Percentiles rank a stretch among this genome's conserved stretches.
phyloP scores from a whole-genome alignment of 257 asterid genomes.

The Solanum neorickii region DNA sequence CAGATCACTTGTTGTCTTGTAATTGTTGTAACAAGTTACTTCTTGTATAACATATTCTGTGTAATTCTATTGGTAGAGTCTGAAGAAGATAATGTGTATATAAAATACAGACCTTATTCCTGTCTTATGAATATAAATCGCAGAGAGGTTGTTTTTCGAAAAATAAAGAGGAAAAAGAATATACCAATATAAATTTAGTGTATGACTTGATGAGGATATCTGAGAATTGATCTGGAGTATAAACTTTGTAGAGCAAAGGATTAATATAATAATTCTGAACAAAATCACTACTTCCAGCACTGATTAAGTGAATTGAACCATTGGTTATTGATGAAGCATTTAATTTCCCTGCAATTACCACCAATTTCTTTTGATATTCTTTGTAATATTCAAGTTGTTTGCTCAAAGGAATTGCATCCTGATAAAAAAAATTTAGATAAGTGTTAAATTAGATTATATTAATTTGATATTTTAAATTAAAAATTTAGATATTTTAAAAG shows the following conservation, averaged over 20 bases:
- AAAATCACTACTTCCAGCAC: slow-evolving; percentile 86
- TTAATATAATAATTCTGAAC: slow-evolving; percentile 68
- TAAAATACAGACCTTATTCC: rapidly evolving
- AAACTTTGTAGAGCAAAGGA: slow-evolving; percentile 56
- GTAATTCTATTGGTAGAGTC: neutral
- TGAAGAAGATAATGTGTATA: too few relatives aligned
- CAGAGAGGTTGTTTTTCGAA: neutral
- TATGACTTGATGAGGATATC: slow-evolving; percentile 55
- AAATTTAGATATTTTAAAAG: too few relatives aligned
- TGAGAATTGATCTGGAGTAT: slow-evolving; percentile 61
- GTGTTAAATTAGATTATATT: too few relatives aligned
- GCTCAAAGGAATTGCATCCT: slow-evolving; percentile 62
- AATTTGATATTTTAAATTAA: too few relatives aligned
- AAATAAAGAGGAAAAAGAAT: neutral
- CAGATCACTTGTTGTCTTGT: neutral
- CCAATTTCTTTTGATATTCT: slow-evolving; percentile 56
- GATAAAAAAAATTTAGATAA: neutral
- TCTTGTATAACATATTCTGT: neutral
- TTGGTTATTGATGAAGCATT: slow-evolving; percentile 64
- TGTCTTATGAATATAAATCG: neutral
- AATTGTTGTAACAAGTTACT: neutral
- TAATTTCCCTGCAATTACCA: slow-evolving; percentile 45
- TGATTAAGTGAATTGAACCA: slow-evolving; percentile 60
- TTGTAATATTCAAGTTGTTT: slow-evolving; percentile 61
- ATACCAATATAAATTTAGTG: slow-evolving; percentile 49